phyloP scores from a whole-genome alignment of 208 protist species.

The Leishmania gerbilli region DNA sequence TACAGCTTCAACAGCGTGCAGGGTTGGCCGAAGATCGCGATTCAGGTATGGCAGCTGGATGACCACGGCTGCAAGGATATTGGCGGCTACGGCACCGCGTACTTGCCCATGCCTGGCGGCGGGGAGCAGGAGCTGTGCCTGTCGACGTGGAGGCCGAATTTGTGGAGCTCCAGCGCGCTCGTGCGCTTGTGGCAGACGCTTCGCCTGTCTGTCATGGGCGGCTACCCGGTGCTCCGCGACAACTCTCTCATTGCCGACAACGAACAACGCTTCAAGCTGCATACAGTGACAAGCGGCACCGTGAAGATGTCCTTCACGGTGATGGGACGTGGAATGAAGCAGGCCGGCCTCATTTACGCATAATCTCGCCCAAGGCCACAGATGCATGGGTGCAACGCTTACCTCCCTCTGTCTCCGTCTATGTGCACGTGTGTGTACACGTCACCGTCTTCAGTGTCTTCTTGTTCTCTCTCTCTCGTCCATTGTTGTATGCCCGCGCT shows the following conservation, averaged over 20 bases:
- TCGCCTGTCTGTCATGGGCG: slow-evolving; percentile 71
- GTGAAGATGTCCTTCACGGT: slow-evolving; percentile 75
- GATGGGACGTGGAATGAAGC: slow-evolving; percentile 70
- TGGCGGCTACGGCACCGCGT: slow-evolving; percentile 83
- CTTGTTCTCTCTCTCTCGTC: background rate
- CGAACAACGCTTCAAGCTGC: slow-evolving; percentile 83
- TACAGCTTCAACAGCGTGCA: slow-evolving; percentile 74
- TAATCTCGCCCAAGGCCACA: background rate
- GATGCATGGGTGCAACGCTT: background rate
- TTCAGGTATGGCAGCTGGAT: slow-evolving; percentile 91
- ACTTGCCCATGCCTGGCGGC: slow-evolving; percentile 64
- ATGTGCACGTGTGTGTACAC: no score
- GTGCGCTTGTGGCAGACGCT: slow-evolving; percentile 62
- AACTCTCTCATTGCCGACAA: slow-evolving; percentile 81
- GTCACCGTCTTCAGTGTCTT: background rate
- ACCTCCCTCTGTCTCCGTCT: background rate
- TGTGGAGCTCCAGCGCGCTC: slow-evolving; percentile 76
- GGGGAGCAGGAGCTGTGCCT: slow-evolving; percentile 69
- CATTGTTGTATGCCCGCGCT: background rate
- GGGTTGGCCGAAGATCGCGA: slow-evolving; percentile 88
- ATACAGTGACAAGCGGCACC: slow-evolving; percentile 75
- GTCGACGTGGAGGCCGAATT: slow-evolving; percentile 75
- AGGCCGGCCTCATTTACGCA: slow-evolving; percentile 39
- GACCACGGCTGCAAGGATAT: slow-evolving; percentile 86
- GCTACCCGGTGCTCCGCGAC: slow-evolving; percentile 82